These are phyloP conservation scores for Thielaviopsis musarum DNA, from an alignment of 2,329 filamentous ascomycete genomes.

Conservation along the genomic window DNA sequence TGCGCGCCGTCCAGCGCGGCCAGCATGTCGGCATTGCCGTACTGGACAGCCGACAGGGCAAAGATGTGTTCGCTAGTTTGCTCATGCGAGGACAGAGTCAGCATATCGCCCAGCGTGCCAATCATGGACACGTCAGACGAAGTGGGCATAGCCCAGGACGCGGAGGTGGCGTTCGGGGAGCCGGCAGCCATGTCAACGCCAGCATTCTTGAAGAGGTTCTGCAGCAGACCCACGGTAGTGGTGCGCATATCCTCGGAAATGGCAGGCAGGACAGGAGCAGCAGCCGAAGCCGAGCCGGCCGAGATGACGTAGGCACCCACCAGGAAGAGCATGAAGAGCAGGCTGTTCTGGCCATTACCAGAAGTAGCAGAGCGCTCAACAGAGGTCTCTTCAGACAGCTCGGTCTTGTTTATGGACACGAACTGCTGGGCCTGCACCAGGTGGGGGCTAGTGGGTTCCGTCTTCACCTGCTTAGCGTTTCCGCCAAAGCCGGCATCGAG, in stretches of 20 bases:
- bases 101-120: slow-evolving; percentile 47
- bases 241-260: slow-evolving; percentile 69
- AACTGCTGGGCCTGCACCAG: slow-evolving; percentile 24
- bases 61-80: slow-evolving; percentile 83
- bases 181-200: slow-evolving; percentile 32
- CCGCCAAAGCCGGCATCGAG: slow-evolving; percentile 25
- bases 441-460: slow-evolving; percentile 21
- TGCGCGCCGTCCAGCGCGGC: slow-evolving; percentile 34
- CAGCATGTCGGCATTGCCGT: slow-evolving; percentile 60
- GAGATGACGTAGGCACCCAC: slow-evolving; percentile 93
- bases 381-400: slow-evolving; percentile 16
- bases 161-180: not conserved
- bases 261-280: slow-evolving; percentile 52
- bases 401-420: slow-evolving; percentile 32
- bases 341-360: slow-evolving; percentile 52
- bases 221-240: slow-evolving; percentile 59
- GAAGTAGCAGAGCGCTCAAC: slow-evolving; percentile 25
- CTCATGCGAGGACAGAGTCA: slow-evolving; percentile 62
- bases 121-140: slow-evolving; percentile 40
- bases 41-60: slow-evolving; percentile 69
- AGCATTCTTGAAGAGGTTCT: slow-evolving; percentile 69
- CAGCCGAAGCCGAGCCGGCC: slow-evolving; percentile 42
- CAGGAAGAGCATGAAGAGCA: slow-evolving; percentile 90
- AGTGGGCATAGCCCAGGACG: not conserved
- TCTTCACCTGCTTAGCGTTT: slow-evolving; percentile 28